Conservation (phyloP, 2,329 filamentous ascomycete species). For the Emmonsia crescens region DNA sequence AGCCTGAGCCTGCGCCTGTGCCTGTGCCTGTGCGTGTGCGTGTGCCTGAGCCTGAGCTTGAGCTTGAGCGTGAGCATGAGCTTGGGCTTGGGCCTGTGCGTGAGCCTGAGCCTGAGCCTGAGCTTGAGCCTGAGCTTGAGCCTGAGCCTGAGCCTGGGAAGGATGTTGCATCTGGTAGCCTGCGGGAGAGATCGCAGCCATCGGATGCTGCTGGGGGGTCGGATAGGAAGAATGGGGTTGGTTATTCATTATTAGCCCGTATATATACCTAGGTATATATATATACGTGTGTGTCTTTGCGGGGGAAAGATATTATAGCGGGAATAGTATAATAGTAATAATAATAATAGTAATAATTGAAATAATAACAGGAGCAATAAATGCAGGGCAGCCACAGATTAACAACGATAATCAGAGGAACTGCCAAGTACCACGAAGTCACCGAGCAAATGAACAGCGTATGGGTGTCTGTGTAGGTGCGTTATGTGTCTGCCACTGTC, state of each 20-base stretch:
- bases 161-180: constrained; percentile 7
- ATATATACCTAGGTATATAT: too few relatives aligned
- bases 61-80: not conserved
- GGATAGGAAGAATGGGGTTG: constrained; percentile 10
- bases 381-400: not conserved
- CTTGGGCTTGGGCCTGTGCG: constrained; percentile 2
- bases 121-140: not conserved
- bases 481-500: not conserved
- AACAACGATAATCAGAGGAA: not conserved
- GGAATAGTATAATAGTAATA: not conserved
- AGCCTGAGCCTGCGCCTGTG: not conserved
- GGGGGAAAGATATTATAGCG: not conserved
- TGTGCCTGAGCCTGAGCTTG: constrained; percentile 4
- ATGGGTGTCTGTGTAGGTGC: not conserved
- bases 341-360: not conserved
- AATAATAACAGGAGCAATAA: not conserved
- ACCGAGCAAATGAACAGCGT: not conserved
- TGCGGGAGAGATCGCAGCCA: constrained; percentile 7
- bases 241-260: constrained; percentile 8
- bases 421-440: not conserved
- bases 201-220: constrained; percentile 14
- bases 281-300: not conserved
- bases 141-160: not conserved
- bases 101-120: not conserved
- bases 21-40: not conserved